These are phyloP conservation scores for Leccinum huronense DNA, from an alignment of 1,284 basidiomycete species.

Conservation along the genomic window DNA sequence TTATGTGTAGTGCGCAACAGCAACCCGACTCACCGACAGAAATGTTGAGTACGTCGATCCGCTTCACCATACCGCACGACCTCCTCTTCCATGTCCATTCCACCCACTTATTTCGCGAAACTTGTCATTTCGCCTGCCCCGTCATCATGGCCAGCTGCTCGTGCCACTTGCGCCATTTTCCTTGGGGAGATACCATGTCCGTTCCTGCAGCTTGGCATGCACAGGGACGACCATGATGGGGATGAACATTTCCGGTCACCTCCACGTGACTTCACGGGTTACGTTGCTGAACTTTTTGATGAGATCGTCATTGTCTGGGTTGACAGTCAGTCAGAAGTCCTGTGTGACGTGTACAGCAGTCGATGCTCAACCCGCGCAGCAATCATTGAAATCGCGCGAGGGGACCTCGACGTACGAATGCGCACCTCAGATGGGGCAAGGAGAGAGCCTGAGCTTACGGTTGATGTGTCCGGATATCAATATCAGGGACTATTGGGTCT, in stretches of 20 bases:
- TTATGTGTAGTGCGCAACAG: slow-evolving; percentile 78
- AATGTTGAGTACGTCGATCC: slow-evolving; percentile 95
- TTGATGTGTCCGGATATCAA: slow-evolving; percentile 94
- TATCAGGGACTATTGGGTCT: slow-evolving; percentile 85
- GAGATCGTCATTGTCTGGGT: slow-evolving; percentile 78
- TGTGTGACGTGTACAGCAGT: slow-evolving; percentile 91
- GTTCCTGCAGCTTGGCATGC: slow-evolving; percentile 89
- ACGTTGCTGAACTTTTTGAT: slow-evolving; percentile 99
- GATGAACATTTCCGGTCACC: slow-evolving; percentile 91
- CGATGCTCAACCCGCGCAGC: slow-evolving; percentile 89
- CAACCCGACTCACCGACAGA: slow-evolving; percentile 61
- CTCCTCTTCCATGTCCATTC: slow-evolving; percentile 97
- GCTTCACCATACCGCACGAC: slow-evolving; percentile 77
- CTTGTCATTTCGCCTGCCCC: slow-evolving; percentile 83
- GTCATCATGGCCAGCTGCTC: slow-evolving; percentile 98
- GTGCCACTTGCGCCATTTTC: slow-evolving; percentile 93
- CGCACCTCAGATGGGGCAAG: slow-evolving; percentile 94
- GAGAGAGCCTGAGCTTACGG: slow-evolving; percentile 92
- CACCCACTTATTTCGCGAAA: slow-evolving; percentile 70
- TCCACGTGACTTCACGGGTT: slow-evolving; percentile 91
- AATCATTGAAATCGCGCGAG: slow-evolving; percentile 96
- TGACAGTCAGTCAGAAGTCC: slow-evolving; percentile 87
- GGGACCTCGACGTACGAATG: slow-evolving; percentile 97
- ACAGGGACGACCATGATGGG: slow-evolving; percentile 95
- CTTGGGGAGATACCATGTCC: slow-evolving; percentile 75